Base-by-base conservation (phyloP, 2,329 filamentous ascomycete species). In the Boeremia lycopersici region DNA sequence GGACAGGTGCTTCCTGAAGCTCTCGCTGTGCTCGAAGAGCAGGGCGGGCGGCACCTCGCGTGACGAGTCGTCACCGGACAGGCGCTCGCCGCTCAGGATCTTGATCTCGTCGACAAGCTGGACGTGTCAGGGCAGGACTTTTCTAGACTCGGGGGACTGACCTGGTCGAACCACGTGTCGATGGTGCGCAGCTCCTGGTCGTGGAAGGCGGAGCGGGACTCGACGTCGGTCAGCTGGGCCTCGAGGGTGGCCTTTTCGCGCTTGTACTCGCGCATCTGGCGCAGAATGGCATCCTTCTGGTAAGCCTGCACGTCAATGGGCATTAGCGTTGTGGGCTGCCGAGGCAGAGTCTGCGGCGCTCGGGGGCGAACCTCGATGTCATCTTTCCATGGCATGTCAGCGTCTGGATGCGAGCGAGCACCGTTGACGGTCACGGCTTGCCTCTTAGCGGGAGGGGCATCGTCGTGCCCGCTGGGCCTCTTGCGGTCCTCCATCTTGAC, bases 401-500 rank as follows among this genome's bases (percentile, higher is more conserved):
- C 80, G 75, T 88, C 85, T 61, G 84, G 83, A 72, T 87, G 84
- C 67, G 83, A 79, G 67, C 84, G 86, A 61, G 82, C 79, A 70
- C 92, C 92, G 82, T 96, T 97, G 63, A 93, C 84, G 47, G 68
- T 64, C 56, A 74, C 66, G 51, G 91, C 90, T 76, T 96, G 90
- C 78, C 92, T 89, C 83, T 98, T 99, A 73, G 87, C 89, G 19
- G 93, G 93, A 64, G 93, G 93, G 63, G 89, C 90, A 67, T 97
- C 91, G 76, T 95, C 89, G 78, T 86, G 84, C 68, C 89, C 84
- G 74, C 92, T 90, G 74, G 92, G 89, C 86, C 95, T 88, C 86
- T 99, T 99, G 86, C 95, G 91, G 83, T 98, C 95, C 85, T 99
- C 95, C 93, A 98, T 99, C 86, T 95, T 96, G 82, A 87, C 82